Evolutionary conservation across 495 filamentous ascomycete genomes (phyloP).

Genomic region (Parathielavia hyrcaniae): DNA sequence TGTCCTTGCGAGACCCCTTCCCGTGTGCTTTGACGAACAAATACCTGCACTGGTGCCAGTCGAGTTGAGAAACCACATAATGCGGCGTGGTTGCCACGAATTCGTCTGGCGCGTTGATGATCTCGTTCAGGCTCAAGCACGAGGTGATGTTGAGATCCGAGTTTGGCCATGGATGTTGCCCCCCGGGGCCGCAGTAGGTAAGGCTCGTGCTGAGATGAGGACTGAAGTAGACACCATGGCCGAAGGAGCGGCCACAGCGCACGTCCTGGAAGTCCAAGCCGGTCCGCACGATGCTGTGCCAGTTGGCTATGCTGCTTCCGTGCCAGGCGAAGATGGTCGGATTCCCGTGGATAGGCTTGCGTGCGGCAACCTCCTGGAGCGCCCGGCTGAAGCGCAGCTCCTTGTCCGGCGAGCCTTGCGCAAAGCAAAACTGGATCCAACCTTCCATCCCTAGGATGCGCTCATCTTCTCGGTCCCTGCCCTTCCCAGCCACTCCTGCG

Average conservation of each 20-base stretch:
- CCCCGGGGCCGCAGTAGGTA: constrained; percentile 51
- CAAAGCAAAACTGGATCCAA: constrained; percentile 79
- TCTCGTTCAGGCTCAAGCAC: constrained; percentile 78
- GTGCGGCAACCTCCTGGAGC: constrained; percentile 45
- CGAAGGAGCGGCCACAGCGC: constrained; percentile 61
- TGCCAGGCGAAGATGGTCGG: constrained; percentile 82
- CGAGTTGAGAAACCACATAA: constrained; percentile 67
- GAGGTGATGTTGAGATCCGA: constrained; percentile 52
- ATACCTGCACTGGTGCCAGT: constrained; percentile 92
- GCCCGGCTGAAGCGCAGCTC: constrained; percentile 71
- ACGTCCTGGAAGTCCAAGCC: constrained; percentile 66
- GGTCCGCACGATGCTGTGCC: constrained; percentile 84
- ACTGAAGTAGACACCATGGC: constrained; percentile 79
- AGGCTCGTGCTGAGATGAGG: constrained; percentile 51
- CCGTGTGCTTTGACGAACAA: constrained; percentile 57
- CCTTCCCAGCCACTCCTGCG: constrained; percentile 10
- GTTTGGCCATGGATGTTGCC: constrained; percentile 49
- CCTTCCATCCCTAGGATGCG: constrained; percentile 58
- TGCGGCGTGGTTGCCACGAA: constrained; percentile 53
- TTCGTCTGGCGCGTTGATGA: constrained; percentile 65
- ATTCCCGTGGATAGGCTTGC: constrained; percentile 36
- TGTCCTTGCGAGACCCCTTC: background rate
- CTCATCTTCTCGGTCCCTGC: constrained; percentile 35
- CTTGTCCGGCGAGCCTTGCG: constrained; percentile 86
- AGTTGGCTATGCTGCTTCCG: constrained; percentile 70